Evolutionary conservation across 371 early-diverging fungal species (phyloP).

Genomic region (Rozella allomycis): DNA sequence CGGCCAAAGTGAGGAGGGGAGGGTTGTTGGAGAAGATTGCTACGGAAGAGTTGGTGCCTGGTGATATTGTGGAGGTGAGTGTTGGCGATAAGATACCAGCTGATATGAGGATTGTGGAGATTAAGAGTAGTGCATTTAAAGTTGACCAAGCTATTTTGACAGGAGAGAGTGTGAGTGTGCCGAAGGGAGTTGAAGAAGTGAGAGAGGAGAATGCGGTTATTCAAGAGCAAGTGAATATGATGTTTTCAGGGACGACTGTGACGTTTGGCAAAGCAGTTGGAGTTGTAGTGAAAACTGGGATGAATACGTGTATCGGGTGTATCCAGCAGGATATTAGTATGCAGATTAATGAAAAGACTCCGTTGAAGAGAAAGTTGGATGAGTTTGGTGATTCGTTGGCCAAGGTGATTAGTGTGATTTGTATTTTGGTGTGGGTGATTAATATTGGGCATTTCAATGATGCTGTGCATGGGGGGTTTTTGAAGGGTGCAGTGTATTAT

Average conservation of each 20-base stretch:
- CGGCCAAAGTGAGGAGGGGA: slow-evolving; percentile 65
- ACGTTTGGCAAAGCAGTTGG: slow-evolving; percentile 73
- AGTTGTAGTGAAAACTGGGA: slow-evolving; percentile 69
- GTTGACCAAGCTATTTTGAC: slow-evolving; percentile 89
- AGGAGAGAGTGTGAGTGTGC: slow-evolving; percentile 84
- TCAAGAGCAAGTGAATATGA: slow-evolving; percentile 82
- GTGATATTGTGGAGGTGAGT: slow-evolving; percentile 29
- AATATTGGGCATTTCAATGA: slow-evolving; percentile 86
- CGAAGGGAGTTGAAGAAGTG: slow-evolving; percentile 39
- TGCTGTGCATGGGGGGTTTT: slow-evolving; percentile 58
- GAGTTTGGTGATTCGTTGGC: slow-evolving; percentile 91
- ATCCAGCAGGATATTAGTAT: slow-evolving; percentile 67
- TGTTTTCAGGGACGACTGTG: slow-evolving; percentile 85
- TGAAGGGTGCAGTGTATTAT: slow-evolving; percentile 65
- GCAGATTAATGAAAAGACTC: slow-evolving; percentile 73
- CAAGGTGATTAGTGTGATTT: slow-evolving; percentile 77
- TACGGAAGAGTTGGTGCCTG: slow-evolving; percentile 75
- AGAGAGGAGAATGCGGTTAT: slow-evolving; percentile 62
- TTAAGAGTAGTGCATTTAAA: slow-evolving; percentile 56
- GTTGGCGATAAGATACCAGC: slow-evolving; percentile 90
- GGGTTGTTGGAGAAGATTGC: slow-evolving; percentile 41
- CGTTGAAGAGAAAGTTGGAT: slow-evolving; percentile 77
- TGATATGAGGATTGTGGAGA: slow-evolving; percentile 58
- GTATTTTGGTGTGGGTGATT: slow-evolving; percentile 87
- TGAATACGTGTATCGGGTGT: slow-evolving; percentile 72